Evolutionary conservation across 441 rosid species (phyloP), one percentile per base, ranked within the genome.

Genomic region (Erysimum pusillum): DNA sequence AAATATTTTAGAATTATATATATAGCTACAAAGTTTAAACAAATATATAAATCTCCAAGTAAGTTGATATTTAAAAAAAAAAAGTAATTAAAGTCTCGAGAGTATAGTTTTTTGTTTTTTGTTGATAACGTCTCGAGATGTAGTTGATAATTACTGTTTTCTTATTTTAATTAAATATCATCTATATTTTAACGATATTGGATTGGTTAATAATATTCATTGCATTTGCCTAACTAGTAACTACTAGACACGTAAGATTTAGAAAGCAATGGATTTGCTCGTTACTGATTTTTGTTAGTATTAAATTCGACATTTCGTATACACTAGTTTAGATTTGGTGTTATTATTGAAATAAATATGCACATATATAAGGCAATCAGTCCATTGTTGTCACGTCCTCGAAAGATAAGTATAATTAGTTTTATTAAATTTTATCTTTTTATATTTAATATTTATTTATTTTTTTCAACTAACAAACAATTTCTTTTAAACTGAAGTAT

Each of bases 81-180:
- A 1, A 17, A 18, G 13, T 18, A 51, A 31, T 15, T 14, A 32
- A 34, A 63, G 20, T 62, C 51, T n/a, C n/a, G 56, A 17, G 0
- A 2, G 17, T 17, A 48, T 32, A 17, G 54, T n/a, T 28, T 45
- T 44, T 3, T 28, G 31, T 28, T 4, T 20, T 38, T 7, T 2
- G 51, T 62, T 62, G 70, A 69, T 76, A 62, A 63, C 12, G 18
- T 62, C 42, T 69, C 0, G 9, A 53, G n/a, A 12, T 14, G 18
- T 52, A 70, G 53, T 13, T 70, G 76, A 63, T 63, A 45, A 46
- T 63, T 76, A 76, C 67, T 34, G 66, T 22, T 53, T 34, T 34
- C 14, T 35, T 59, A 10, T 8, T 39, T 49, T 9, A n/a, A 45
- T 2, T 14, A 10, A n/a, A 53, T 41, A 53, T 51, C 32, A 5